phyloP scores from a whole-genome alignment of 768 basidiomycete species.

The Leccinum arenicola region DNA sequence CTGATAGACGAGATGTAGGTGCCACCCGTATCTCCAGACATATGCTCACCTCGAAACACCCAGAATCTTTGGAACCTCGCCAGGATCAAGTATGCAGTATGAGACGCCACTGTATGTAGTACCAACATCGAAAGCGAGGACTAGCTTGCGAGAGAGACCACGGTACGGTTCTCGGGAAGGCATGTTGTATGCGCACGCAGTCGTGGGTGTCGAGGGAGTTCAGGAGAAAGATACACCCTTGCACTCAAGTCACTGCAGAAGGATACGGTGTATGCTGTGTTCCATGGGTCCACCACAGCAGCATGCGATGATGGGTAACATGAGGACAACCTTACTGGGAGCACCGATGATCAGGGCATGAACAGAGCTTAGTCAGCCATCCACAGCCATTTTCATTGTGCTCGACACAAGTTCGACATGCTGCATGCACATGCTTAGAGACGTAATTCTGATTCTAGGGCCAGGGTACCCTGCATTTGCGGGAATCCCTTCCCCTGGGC shows the following conservation, averaged over 20 bases:
- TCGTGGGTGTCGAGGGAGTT: not conserved
- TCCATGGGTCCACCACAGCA: not conserved
- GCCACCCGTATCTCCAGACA: not conserved
- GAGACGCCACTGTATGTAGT: constrained; percentile 35
- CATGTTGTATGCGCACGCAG: constrained; percentile 19
- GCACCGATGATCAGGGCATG: not conserved
- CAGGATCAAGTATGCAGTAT: constrained; percentile 36
- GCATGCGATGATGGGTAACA: not conserved
- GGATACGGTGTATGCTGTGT: not conserved
- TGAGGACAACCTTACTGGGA: not conserved
- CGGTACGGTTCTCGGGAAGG: constrained; percentile 29
- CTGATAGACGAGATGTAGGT: constrained; percentile 22
- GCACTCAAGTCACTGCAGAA: not conserved
- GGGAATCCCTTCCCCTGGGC: not conserved
- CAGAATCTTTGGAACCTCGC: constrained; percentile 29
- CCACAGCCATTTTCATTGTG: not conserved
- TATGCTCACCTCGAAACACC: constrained; percentile 26
- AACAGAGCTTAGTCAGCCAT: not conserved
- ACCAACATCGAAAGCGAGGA: constrained; percentile 34
- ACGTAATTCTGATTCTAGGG: not conserved
- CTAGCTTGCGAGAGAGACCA: constrained; percentile 40
- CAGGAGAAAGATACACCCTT: not conserved
- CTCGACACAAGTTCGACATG: not conserved
- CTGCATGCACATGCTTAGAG: not conserved
- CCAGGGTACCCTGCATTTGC: not conserved